Conservation (phyloP, 2,329 filamentous ascomycete genomes). For the Chaetoscypha palmicola region DNA sequence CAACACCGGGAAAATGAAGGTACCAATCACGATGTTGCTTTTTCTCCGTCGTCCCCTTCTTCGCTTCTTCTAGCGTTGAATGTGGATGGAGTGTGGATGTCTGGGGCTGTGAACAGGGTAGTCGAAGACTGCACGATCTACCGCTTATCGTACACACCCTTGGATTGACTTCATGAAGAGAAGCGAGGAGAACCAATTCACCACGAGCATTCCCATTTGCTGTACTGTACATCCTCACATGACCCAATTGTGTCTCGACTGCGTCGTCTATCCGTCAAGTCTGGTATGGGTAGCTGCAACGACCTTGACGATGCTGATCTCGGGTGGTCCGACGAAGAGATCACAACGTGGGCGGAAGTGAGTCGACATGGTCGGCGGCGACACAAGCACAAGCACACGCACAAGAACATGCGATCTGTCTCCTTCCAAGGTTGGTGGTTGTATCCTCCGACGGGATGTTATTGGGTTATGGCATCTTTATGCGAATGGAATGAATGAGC, state of each 20-base stretch:
- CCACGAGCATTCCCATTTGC: too few relatives aligned
- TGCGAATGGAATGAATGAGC: too few relatives aligned
- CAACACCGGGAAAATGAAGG: neutral
- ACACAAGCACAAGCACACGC: neutral
- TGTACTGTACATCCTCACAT: too few relatives aligned
- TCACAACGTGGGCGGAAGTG: neutral
- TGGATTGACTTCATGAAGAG: too few relatives aligned
- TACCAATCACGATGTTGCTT: neutral
- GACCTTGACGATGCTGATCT: neutral
- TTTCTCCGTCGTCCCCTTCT: neutral
- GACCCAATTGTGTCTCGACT: too few relatives aligned
- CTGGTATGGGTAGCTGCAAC: too few relatives aligned
- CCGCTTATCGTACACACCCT: neutral
- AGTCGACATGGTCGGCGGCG: neutral
- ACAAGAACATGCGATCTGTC: neutral
- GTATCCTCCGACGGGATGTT: too few relatives aligned
- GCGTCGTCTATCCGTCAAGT: too few relatives aligned
- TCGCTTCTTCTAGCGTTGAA: constrained; percentile 3
- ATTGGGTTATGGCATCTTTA: too few relatives aligned
- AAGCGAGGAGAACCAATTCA: too few relatives aligned
- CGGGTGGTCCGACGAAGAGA: neutral
- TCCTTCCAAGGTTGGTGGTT: too few relatives aligned
- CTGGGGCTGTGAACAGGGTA: neutral
- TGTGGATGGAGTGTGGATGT: neutral
- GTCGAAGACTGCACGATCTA: neutral